A percentile compares a stretch with the other conserved stretches of the same genome.
Conservation (phyloP, 192 early-diverging fungal species). For the Lobosporangium transversale region DNA sequence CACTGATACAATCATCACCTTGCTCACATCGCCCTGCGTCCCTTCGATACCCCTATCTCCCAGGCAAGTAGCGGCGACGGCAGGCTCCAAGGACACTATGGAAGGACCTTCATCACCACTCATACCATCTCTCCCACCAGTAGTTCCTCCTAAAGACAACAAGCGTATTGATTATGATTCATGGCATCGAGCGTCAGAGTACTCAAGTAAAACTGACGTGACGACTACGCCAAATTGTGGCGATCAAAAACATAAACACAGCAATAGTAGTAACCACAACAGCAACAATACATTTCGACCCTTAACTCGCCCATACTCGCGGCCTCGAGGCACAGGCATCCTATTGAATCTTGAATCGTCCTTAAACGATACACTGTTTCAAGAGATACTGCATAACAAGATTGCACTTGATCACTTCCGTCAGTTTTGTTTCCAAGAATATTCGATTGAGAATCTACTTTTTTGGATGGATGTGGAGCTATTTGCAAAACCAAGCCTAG, state of each 20-base stretch:
- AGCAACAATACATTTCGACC: no score
- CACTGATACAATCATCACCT: constrained; percentile 1
- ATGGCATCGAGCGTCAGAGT: no score
- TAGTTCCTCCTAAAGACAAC: no score
- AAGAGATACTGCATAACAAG: constrained; percentile 55
- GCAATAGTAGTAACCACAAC: no score
- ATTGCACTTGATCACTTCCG: constrained; percentile 57
- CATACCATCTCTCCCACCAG: no score
- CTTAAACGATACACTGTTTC: constrained; percentile 53
- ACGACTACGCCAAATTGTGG: no score
- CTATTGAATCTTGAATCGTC: constrained; percentile 34
- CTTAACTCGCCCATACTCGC: neutral
- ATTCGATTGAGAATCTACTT: constrained; percentile 80
- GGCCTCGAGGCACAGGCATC: constrained; percentile 29
- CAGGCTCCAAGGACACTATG: no score
- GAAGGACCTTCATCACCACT: no score
- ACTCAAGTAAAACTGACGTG: no score
- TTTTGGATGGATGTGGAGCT: constrained; percentile 90
- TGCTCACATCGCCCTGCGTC: constrained; percentile 10
- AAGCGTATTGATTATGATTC: no score
- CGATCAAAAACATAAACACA: no score
- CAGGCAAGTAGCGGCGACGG: no score
- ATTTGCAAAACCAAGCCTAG: constrained; percentile 55
- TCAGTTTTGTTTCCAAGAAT: constrained; percentile 76
- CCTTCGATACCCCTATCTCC: constrained; percentile 23